phyloP scores from a whole-genome alignment of 1,284 basidiomycete genomes.

The Gymnopus androsaceus region DNA sequence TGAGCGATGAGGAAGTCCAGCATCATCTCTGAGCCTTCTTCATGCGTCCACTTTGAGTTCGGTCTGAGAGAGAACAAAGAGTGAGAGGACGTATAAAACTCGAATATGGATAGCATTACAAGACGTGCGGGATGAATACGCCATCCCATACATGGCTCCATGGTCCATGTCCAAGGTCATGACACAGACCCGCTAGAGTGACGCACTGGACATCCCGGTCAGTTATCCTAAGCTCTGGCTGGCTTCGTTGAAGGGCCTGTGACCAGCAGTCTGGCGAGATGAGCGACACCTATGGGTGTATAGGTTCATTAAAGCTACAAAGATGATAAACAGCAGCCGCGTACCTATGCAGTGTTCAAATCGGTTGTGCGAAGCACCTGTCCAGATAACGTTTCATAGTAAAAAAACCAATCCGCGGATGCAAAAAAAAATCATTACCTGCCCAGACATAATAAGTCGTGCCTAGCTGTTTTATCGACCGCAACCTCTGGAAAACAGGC shows the following conservation, averaged over 20 bases:
- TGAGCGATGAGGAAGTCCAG: constrained; percentile 60
- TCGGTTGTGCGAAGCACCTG: constrained; percentile 73
- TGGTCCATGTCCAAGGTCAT: constrained; percentile 74
- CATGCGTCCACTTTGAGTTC: constrained; percentile 60
- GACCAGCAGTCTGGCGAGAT: constrained; percentile 64
- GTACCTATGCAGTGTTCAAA: constrained; percentile 79
- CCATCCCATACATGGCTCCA: constrained; percentile 77
- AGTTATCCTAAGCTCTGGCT: constrained; percentile 65
- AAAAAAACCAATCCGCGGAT: no score
- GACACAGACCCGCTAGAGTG: constrained; percentile 69
- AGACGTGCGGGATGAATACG: constrained; percentile 58
- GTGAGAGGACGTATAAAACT: neutral
- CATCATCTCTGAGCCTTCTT: constrained; percentile 75
- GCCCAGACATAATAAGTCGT: constrained; percentile 76
- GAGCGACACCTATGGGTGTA: constrained; percentile 54
- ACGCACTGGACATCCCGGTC: constrained; percentile 69
- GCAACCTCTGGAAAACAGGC: constrained; percentile 69
- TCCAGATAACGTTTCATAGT: no score
- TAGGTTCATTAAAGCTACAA: neutral
- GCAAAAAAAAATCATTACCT: no score
- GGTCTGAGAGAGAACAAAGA: constrained; percentile 31
- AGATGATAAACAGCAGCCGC: neutral
- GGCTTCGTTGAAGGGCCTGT: constrained; percentile 56
- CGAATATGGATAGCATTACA: constrained; percentile 41
- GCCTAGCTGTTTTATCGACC: constrained; percentile 77